A percentile compares a stretch with the other conserved stretches of the same genome.
These are phyloP conservation scores for Elymus sibiricus DNA, from an alignment of 176 grass and related monocot species.

Conservation along the genomic window DNA sequence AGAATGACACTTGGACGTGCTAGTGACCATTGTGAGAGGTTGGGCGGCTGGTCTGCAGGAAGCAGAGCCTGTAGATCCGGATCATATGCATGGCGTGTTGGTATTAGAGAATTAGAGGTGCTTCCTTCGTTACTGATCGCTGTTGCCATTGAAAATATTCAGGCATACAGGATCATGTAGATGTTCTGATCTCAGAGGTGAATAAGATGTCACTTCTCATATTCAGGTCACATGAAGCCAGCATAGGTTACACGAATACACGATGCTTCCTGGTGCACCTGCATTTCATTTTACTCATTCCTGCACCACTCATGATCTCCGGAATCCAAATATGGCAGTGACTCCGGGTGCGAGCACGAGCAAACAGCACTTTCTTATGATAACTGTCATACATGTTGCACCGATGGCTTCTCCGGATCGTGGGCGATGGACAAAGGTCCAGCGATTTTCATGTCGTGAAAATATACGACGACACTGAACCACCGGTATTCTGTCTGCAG, in stretches of 20 bases:
- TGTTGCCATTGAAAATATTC: not conserved
- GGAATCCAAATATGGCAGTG: not conserved
- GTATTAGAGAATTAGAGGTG: not conserved
- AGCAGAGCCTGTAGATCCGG: conserved; percentile 31
- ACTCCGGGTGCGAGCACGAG: not conserved
- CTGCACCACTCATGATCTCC: not conserved
- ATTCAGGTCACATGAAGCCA: not conserved
- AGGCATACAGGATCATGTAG: not conserved
- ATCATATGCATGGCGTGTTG: conserved; percentile 21
- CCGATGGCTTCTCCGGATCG: not conserved
- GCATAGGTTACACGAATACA: not conserved
- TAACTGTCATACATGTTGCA: not conserved
- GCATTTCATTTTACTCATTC: not conserved
- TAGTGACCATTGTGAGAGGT: conserved; percentile 36
- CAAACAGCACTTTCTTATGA: not conserved
- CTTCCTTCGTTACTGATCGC: conserved; percentile 11
- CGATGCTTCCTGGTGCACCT: not conserved
- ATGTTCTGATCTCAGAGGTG: not conserved
- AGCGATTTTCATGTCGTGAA: not conserved
- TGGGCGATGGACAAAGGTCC: not conserved
- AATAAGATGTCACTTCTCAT: not conserved
- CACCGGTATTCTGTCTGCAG: conserved; percentile 31
- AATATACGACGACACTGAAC: not conserved
- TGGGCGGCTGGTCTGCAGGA: conserved; percentile 38
- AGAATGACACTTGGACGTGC: conserved; percentile 26